Evolutionary conservation across 495 filamentous ascomycete genomes (phyloP).

Genomic region (Talaromyces thailandensis): DNA sequence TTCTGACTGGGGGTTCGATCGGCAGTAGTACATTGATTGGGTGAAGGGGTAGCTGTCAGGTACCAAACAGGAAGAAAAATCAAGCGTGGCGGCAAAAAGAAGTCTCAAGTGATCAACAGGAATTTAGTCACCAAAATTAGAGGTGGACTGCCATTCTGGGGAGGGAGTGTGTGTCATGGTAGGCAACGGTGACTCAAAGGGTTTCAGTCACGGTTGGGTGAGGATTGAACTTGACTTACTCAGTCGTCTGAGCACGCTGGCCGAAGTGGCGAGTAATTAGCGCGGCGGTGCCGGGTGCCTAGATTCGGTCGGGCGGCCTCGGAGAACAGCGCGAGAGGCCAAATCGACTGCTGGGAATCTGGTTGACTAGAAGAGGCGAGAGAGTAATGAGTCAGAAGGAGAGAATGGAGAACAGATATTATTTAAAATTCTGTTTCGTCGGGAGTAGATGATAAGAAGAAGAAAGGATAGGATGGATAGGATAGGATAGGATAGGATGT

Average conservation of each 20-base stretch:
- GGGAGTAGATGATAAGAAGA: not conserved
- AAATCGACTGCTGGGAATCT: not conserved
- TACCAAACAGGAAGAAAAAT: not conserved
- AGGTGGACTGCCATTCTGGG: not conserved
- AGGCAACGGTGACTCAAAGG: conserved; percentile 6
- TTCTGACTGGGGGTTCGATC: not conserved
- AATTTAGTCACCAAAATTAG: not conserved
- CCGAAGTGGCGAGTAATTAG: conserved; percentile 1
- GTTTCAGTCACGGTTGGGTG: not conserved
- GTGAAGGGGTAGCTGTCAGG: not conserved
- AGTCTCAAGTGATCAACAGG: conserved; percentile 4
- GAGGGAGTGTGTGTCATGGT: conserved; percentile 2
- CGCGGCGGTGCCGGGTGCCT: conserved; percentile 2
- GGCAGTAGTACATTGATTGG: not conserved
- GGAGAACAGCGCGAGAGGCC: not conserved
- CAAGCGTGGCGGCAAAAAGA: not conserved
- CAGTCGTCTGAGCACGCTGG: not conserved
- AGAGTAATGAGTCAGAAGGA: not conserved
- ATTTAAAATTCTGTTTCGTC: not conserved
- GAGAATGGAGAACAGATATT: not conserved
- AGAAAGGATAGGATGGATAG: not conserved
- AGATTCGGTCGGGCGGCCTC: not conserved
- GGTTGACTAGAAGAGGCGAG: not conserved
- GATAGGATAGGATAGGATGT: not conserved
- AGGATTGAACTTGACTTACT: conserved; percentile 1